These are phyloP conservation scores for Vitellaria paradoxa DNA, from an alignment of 179 eudicot species.

Conservation along the genomic window DNA sequence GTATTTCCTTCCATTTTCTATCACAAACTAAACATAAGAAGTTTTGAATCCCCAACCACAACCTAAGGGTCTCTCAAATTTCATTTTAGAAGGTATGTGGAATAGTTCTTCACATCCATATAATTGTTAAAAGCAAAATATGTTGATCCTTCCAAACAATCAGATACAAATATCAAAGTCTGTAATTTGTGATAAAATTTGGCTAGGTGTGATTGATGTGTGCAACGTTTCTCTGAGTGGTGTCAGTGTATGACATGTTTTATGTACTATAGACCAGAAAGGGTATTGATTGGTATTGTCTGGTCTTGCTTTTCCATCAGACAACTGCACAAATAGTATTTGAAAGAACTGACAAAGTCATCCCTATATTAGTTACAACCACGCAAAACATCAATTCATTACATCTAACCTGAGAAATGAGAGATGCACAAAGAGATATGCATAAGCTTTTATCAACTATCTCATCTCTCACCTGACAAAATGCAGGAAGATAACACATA, in stretches of 20 bases:
- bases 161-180: not conserved
- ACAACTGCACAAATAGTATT: not conserved
- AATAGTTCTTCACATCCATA: not conserved
- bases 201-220: not conserved
- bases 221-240: not conserved
- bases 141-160: not conserved
- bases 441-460: not conserved
- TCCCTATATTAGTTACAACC: too few species aligned
- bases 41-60: too few species aligned
- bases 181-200: not conserved
- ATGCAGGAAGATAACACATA: not conserved
- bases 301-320: not conserved
- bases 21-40: not conserved
- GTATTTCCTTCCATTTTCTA: too few species aligned
- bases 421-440: not conserved
- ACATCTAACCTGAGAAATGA: not conserved
- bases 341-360: not conserved
- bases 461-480: not conserved
- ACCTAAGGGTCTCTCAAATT: not conserved
- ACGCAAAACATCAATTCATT: not conserved
- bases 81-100: not conserved
- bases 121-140: not conserved
- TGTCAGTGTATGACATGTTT: not conserved
- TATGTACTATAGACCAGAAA: not conserved
- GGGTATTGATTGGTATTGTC: not conserved